A percentile compares a stretch with the other conserved stretches of the same genome.
These are phyloP conservation scores for Saussurea involucrata DNA, from an alignment of 129 eudicot genomes.

Conservation along the genomic window DNA sequence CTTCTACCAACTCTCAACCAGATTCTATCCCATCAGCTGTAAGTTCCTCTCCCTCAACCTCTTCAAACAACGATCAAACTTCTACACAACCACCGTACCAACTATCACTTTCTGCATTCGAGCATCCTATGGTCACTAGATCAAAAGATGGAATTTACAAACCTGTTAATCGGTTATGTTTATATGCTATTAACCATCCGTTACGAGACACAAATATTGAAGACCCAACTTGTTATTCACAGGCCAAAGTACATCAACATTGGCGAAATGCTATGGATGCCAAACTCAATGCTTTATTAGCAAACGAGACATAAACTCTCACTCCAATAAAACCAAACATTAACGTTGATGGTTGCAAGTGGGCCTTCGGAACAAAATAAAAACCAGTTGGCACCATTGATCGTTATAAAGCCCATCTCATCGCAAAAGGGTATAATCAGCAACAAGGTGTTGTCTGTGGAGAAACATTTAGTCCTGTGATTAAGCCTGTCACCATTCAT, in stretches of 20 bases:
- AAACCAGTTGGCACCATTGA: not conserved
- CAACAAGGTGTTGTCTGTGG: not conserved
- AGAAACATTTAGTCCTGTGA: not conserved
- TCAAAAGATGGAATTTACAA: too few species aligned
- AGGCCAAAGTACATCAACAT: not conserved
- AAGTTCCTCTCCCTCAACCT: too few species aligned
- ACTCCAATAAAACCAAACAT: not conserved
- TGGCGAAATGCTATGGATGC: not conserved
- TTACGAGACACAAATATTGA: too few species aligned
- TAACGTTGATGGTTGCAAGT: not conserved
- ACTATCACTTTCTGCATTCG: not conserved
- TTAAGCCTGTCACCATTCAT: not conserved
- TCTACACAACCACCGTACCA: too few species aligned
- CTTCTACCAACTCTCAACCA: too few species aligned
- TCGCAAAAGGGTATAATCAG: not conserved
- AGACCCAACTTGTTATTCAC: too few species aligned
- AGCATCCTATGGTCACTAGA: not conserved
- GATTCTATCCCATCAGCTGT: too few species aligned
- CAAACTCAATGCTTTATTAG: not conserved
- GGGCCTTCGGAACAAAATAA: not conserved
- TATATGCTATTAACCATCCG: too few species aligned
- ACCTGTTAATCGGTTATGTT: too few species aligned
- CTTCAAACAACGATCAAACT: too few species aligned
- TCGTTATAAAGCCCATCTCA: not conserved
- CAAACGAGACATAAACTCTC: not conserved